phyloP scores from a whole-genome alignment of 2,329 filamentous ascomycete genomes.

The Talaromyces sp. region DNA sequence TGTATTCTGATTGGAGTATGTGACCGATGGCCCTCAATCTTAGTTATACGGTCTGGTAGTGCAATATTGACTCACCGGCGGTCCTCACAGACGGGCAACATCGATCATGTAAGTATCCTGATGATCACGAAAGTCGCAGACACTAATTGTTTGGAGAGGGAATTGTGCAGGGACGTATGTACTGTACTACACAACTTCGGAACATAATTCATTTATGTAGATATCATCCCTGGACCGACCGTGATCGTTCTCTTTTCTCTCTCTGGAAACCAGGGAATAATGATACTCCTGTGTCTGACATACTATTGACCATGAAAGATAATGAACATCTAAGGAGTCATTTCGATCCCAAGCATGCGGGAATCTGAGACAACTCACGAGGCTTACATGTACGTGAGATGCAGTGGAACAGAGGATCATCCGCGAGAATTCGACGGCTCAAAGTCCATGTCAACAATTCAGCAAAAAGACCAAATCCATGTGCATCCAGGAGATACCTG shows the following conservation, averaged over 20 bases:
- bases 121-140: not conserved
- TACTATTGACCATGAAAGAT: not conserved
- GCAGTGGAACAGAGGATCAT: not conserved
- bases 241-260: not conserved
- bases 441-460: too few species aligned
- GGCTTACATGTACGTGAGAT: not conserved
- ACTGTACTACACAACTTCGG: too few species aligned
- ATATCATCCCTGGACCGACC: not conserved
- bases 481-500: too few species aligned
- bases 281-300: not conserved
- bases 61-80: not conserved
- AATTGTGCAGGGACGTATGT: not conserved
- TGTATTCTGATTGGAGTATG: not conserved
- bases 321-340: too few species aligned
- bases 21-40: not conserved
- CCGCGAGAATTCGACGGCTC: too few species aligned
- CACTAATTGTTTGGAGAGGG: too few species aligned
- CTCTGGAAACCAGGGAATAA: not conserved
- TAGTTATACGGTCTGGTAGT: not conserved
- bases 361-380: not conserved
- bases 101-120: not conserved
- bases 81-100: not conserved
- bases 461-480: too few species aligned
- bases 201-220: not conserved
- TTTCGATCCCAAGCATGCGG: not conserved